Base-by-base conservation (phyloP, 2,329 filamentous ascomycete genomes). In the Harringtonia aguacate region DNA sequence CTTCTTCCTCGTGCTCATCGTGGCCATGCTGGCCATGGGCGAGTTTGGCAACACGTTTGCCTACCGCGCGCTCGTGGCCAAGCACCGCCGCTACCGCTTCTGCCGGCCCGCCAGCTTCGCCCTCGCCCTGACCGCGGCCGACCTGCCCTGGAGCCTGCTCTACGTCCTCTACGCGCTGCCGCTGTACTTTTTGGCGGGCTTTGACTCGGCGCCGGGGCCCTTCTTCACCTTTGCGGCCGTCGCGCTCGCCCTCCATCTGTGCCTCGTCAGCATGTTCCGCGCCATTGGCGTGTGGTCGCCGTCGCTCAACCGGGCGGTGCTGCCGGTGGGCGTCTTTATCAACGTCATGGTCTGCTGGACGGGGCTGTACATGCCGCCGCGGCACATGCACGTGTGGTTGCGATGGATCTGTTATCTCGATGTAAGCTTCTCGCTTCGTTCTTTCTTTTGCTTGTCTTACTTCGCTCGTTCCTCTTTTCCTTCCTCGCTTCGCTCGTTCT, bases 171-270 rank as follows among this genome's bases (percentile, higher is more conserved):
- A 41, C 39, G 34, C 33, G 18, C 22, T 41, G 5, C 39, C 39
- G 10, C 39, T 34, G 39, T 41, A 41, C 39, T 41, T 41, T 33
- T 8, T 41, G 29, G 34, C 29, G 8, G 39, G 39, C 6, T 27
- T 41, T n/a, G 29, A 41, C 30, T n/a, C 8, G n/a, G n/a, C 9
- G 41, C 31, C 18, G 30, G 20, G n/a, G 28, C 39, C 29, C 31
- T 46, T 46, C 41, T 40, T 43, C 17, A 37, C 41, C 18, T 46
- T 36, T 36, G 43, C 34, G 29, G 31, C 10, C 17, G 9, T 24
- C 18, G 12, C 18, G 8, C 34, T 22, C 20, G 20, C 34, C 6
- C n/a, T 22, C 6, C 39, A 41, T 15, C 14, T 41, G 28, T 28
- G 29, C 5, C 29, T 41, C 4, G 17, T 18, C 7, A 41, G 33